A percentile compares a stretch with the other conserved stretches of the same genome.
Evolutionary conservation across 2,329 filamentous ascomycete genomes (phyloP).

Genomic region (Penicillium oxalicum): DNA sequence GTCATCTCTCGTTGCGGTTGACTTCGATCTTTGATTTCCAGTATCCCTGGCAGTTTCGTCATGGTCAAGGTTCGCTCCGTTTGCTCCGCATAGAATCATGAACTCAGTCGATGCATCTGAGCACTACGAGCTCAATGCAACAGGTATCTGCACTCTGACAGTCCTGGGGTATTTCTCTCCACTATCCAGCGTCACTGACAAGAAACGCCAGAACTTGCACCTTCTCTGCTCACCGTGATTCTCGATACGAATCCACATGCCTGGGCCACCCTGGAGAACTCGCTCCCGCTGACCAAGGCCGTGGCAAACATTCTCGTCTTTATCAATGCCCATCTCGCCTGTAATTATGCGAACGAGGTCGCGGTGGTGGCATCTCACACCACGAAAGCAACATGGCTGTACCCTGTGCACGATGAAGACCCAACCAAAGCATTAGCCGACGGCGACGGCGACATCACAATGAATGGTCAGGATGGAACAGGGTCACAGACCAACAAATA

Average conservation of each 20-base stretch:
- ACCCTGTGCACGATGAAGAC: conserved; percentile 51
- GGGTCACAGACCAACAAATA: conserved; percentile 72
- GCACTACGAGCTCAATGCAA: conserved; percentile 46
- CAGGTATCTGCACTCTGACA: conserved; percentile 30
- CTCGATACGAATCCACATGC: conserved; percentile 95
- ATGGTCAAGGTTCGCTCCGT: conserved; percentile 10
- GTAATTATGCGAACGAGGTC: conserved; percentile 88
- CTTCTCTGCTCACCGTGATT: conserved; percentile 82
- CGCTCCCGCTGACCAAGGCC: conserved; percentile 74
- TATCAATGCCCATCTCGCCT: conserved; percentile 91
- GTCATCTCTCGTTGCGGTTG: not conserved
- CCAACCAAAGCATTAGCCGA: conserved; percentile 13
- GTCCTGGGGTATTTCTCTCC: conserved; percentile 4
- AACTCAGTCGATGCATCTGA: conserved; percentile 60
- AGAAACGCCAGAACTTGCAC: conserved; percentile 48
- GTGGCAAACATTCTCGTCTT: conserved; percentile 90
- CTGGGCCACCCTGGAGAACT: conserved; percentile 71
- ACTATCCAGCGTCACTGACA: not conserved
- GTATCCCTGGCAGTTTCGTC: not conserved
- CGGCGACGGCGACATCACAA: conserved; percentile 51
- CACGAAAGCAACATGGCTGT: conserved; percentile 82
- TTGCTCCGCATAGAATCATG: conserved; percentile 42
- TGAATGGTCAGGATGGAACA: conserved; percentile 44
- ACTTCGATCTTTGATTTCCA: not conserved
- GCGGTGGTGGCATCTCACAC: conserved; percentile 86